phyloP scores from a whole-genome alignment of 2,329 filamentous ascomycete genomes.

The Monilinia fructigena region DNA sequence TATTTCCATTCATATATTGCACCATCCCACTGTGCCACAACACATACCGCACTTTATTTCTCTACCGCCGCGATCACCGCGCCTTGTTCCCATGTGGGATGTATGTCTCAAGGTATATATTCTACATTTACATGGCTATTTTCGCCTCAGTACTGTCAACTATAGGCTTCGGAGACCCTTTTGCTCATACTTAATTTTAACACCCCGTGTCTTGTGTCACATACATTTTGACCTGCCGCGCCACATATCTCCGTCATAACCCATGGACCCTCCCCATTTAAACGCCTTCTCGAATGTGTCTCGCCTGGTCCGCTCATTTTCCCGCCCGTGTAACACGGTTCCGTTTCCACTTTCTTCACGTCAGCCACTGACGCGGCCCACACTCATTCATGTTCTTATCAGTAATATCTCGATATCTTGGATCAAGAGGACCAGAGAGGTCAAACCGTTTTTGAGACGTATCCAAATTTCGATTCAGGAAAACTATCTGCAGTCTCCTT shows the following conservation, averaged over 20 bases:
- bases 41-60: not conserved
- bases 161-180: not conserved
- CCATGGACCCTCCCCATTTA: too few species aligned
- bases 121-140: not conserved
- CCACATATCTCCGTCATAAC: not conserved
- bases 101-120: not conserved
- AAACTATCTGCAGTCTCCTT: not conserved
- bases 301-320: not conserved
- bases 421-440: not conserved
- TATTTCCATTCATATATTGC: not conserved
- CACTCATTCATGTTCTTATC: not conserved
- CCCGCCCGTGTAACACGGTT: not conserved
- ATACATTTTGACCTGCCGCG: not conserved
- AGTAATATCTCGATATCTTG: not conserved
- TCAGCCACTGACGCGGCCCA: not conserved
- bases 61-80: not conserved
- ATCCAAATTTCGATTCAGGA: not conserved
- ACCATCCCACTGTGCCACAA: not conserved
- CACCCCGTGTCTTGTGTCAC: not conserved
- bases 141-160: not conserved
- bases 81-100: not conserved
- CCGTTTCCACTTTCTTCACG: not conserved
- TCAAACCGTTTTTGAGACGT: not conserved
- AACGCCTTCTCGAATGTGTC: not conserved
- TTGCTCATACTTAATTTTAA: not conserved